Evolutionary conservation across 2,329 filamentous ascomycete genomes (phyloP).

Genomic region (Boeremia exigua): DNA sequence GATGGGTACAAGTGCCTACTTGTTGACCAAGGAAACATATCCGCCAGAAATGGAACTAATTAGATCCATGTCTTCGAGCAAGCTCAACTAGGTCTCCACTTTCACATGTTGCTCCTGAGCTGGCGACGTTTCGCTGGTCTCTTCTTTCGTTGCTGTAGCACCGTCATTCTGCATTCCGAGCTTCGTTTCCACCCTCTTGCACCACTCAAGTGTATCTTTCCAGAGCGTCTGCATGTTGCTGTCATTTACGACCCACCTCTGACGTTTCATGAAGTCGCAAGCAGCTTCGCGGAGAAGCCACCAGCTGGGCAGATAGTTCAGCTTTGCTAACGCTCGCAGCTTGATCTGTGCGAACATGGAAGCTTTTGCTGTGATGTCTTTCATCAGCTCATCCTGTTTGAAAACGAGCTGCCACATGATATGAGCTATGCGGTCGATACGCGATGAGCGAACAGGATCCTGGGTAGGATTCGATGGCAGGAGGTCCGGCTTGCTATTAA

Average conservation of each 20-base stretch:
- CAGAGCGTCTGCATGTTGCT: constrained; percentile 15
- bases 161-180: neutral
- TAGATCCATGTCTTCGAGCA: neutral
- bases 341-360: constrained; percentile 19
- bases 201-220: constrained; percentile 3
- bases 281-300: constrained; percentile 27
- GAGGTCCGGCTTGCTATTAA: neutral
- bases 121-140: too few species aligned
- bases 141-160: neutral
- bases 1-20: neutral
- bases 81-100: neutral
- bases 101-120: neutral
- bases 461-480: neutral
- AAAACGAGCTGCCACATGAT: constrained; percentile 24
- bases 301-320: constrained; percentile 32
- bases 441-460: neutral
- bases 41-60: neutral
- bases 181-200: neutral
- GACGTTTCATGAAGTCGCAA: neutral
- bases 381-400: neutral
- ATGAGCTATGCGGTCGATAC: constrained; percentile 18
- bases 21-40: neutral
- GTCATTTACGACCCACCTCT: constrained; percentile 14
- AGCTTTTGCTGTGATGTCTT: constrained; percentile 5
- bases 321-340: constrained; percentile 22